Evolutionary conservation across 345 rosid genomes (phyloP).

Genomic region (Syzygium aqueum): DNA sequence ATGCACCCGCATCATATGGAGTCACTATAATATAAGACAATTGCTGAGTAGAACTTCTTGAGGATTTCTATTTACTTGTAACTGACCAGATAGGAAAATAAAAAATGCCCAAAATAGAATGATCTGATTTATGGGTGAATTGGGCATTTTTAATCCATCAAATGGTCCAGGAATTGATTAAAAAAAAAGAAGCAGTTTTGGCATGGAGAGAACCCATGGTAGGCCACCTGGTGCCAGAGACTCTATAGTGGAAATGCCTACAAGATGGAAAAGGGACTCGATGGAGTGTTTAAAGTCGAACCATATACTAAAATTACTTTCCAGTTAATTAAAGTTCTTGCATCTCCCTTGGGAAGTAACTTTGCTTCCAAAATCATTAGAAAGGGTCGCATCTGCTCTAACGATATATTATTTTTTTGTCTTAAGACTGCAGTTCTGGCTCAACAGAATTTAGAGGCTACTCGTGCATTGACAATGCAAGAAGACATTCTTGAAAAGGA

Average conservation of each 20-base stretch:
- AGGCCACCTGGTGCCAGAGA: neutral
- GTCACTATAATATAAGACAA: neutral
- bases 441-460: constrained; percentile 87
- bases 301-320: neutral
- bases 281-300: neutral
- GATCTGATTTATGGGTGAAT: neutral
- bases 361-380: neutral
- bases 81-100: neutral
- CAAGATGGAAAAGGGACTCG: neutral
- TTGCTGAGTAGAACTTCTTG: neutral
- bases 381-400: neutral
- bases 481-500: constrained; percentile 84
- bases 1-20: neutral
- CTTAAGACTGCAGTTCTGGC: constrained; percentile 89
- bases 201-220: neutral
- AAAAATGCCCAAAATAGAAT: neutral
- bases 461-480: constrained; percentile 71
- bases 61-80: neutral
- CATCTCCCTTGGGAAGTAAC: neutral
- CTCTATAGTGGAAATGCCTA: neutral
- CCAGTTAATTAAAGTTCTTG: neutral
- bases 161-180: neutral
- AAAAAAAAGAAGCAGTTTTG: neutral
- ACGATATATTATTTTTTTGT: neutral
- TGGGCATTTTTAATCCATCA: neutral